Evolutionary conservation across 140 eudicot genomes (phyloP).

Genomic region (Stevia rebaudiana): DNA sequence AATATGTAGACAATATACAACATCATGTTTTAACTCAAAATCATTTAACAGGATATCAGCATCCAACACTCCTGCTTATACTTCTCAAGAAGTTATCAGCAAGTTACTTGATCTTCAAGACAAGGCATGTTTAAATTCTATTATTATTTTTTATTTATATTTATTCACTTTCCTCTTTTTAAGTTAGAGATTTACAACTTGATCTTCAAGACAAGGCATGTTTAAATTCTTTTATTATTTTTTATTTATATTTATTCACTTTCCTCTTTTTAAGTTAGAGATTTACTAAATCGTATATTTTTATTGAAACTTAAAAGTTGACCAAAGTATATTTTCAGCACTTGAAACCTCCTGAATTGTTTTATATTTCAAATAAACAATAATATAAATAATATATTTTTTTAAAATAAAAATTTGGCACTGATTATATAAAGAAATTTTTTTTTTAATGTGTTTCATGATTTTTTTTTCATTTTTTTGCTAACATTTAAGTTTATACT

Average conservation of each 20-base stretch:
- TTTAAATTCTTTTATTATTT: background rate
- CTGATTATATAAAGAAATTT: too few relatives aligned
- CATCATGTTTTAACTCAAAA: too few relatives aligned
- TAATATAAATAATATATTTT: too few relatives aligned
- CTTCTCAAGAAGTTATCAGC: slow-evolving; percentile 69
- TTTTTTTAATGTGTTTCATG: background rate
- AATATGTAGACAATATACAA: too few relatives aligned
- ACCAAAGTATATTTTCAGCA: too few relatives aligned
- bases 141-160: background rate
- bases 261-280: background rate
- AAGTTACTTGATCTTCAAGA: slow-evolving; percentile 78
- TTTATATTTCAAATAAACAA: too few relatives aligned
- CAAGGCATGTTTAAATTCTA: slow-evolving; percentile 39
- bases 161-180: background rate
- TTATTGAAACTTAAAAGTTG: too few relatives aligned
- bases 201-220: too few relatives aligned
- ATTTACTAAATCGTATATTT: too few relatives aligned
- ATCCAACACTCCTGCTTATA: slow-evolving; percentile 57
- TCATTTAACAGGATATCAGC: slow-evolving; percentile 52
- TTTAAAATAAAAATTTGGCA: too few relatives aligned
- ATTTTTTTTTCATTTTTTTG: slow-evolving; percentile 3
- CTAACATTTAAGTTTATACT: slow-evolving; percentile 3
- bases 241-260: background rate
- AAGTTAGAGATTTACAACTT: background rate
- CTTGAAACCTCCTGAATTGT: too few relatives aligned